Evolutionary conservation across 2,329 filamentous ascomycete species (phyloP).

Genomic region (Diaporthe eres): DNA sequence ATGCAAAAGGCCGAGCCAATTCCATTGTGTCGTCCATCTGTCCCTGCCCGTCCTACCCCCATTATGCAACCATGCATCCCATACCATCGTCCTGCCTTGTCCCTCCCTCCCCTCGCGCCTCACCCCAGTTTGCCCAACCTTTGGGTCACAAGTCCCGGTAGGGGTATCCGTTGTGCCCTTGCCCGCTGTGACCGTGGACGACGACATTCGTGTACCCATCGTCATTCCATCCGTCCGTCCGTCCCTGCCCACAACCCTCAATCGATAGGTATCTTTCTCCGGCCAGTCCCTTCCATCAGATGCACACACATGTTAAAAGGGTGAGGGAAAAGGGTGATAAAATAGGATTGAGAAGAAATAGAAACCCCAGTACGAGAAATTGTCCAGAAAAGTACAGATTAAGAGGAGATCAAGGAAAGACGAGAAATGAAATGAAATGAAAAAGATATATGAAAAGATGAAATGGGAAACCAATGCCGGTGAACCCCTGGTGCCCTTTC

Average conservation of each 20-base stretch:
- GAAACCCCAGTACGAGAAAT: constrained; percentile 35
- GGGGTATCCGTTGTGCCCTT: neutral
- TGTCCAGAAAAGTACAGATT: constrained; percentile 20
- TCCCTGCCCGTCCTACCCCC: constrained; percentile 7
- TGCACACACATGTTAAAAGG: neutral
- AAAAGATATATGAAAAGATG: constrained; percentile 29
- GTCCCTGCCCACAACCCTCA: neutral
- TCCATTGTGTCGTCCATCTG: no score
- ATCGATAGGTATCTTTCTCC: neutral
- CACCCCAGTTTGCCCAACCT: neutral
- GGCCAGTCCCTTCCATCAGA: neutral
- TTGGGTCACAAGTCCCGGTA: neutral
- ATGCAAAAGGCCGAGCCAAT: neutral
- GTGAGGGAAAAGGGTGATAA: constrained; percentile 31
- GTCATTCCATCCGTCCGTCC: neutral
- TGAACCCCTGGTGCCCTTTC: neutral
- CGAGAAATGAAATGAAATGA: constrained; percentile 38
- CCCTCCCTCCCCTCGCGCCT: no score
- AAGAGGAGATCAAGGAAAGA: constrained; percentile 26
- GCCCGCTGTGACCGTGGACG: neutral
- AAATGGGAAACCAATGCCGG: neutral
- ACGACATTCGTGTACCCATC: neutral
- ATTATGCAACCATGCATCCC: constrained; percentile 12
- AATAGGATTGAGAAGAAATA: constrained; percentile 42
- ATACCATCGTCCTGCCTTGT: neutral